Evolutionary conservation across 1,284 basidiomycete species (phyloP).

Genomic region (Cerioporus squamosus): DNA sequence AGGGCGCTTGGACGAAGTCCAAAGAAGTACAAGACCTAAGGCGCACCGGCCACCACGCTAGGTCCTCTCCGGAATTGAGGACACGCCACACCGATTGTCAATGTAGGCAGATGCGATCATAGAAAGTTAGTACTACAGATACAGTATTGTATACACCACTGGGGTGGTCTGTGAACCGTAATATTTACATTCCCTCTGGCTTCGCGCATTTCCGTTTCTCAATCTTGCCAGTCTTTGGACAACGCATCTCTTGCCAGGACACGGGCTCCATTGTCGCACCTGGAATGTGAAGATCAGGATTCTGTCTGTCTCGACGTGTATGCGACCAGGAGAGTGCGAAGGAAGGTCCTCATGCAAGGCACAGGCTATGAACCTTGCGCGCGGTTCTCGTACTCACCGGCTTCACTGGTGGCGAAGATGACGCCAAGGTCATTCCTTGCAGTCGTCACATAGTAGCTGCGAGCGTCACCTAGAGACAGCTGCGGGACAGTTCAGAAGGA

Average conservation of each 20-base stretch:
- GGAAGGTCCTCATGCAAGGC: no score
- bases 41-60: no score
- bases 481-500: not conserved
- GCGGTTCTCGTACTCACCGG: slow-evolving; percentile 54
- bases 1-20: no score
- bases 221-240: slow-evolving; percentile 78
- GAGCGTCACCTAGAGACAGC: slow-evolving; percentile 88
- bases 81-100: no score
- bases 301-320: no score
- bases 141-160: not conserved
- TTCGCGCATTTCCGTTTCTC: slow-evolving; percentile 92
- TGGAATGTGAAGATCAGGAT: slow-evolving; percentile 25
- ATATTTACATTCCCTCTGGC: slow-evolving; percentile 63
- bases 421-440: slow-evolving; percentile 94
- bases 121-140: no score
- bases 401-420: slow-evolving; percentile 84
- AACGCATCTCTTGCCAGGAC: slow-evolving; percentile 93
- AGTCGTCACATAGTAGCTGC: slow-evolving; percentile 94
- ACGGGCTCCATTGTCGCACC: slow-evolving; percentile 84
- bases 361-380: no score
- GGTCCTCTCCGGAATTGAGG: no score
- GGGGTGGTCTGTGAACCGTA: not conserved
- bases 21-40: no score
- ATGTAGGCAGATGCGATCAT: no score
- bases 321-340: no score